Conservation (phyloP, 257 asterid genomes). For the Solanum arcanum region DNA sequence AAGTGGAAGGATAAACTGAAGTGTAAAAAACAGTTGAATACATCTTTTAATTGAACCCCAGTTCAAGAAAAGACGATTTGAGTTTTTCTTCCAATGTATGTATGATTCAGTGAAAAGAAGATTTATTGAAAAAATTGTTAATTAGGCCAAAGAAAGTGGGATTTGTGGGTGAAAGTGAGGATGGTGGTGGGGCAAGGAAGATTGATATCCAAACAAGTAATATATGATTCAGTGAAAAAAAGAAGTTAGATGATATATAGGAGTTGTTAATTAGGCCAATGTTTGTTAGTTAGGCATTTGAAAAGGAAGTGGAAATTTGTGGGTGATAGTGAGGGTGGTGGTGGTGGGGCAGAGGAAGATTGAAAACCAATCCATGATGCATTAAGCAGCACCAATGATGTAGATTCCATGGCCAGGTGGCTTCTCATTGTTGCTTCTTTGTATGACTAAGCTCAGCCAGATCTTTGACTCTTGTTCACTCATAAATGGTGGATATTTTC, state of each 20-base stretch:
- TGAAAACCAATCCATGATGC: slow-evolving; percentile 35
- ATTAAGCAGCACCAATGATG: slow-evolving; percentile 25
- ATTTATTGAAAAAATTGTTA: not conserved
- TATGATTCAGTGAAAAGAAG: not conserved
- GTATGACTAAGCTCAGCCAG: slow-evolving; percentile 10
- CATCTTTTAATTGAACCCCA: slow-evolving; percentile 14
- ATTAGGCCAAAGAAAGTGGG: not conserved
- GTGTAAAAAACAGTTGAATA: slow-evolving; percentile 29
- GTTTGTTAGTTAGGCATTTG: not conserved
- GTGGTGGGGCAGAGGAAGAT: slow-evolving; percentile 31
- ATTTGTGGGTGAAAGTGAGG: not conserved
- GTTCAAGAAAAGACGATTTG: not conserved
- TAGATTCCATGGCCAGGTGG: slow-evolving; percentile 40
- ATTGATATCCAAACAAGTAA: slow-evolving; percentile 21
- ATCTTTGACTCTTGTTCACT: not conserved
- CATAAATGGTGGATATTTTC: not conserved
- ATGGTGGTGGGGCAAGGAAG: slow-evolving; percentile 30
- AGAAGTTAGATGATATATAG: not conserved
- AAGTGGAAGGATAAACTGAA: slow-evolving; percentile 36
- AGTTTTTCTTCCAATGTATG: not conserved
- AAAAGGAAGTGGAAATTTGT: not conserved
- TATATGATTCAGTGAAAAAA: not conserved
- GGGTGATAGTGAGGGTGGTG: not conserved
- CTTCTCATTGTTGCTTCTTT: slow-evolving; percentile 3
- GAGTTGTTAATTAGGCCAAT: not conserved